Evolutionary conservation across 2,329 filamentous ascomycete genomes (phyloP), one percentile per base, ranked within the genome.

Genomic region (Penicillium sp.): DNA sequence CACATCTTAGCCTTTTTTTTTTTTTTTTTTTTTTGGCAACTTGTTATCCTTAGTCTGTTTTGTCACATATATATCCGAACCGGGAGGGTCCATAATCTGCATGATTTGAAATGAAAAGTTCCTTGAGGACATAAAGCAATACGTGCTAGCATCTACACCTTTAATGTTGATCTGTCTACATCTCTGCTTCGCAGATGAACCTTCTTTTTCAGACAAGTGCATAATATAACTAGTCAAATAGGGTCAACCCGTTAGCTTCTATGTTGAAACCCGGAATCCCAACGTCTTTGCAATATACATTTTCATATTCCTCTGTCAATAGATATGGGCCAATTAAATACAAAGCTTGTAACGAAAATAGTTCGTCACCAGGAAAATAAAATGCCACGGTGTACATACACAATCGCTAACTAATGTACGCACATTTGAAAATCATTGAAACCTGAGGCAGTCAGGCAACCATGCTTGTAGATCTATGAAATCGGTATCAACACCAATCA

Each of bases 381-480:
- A 26, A 40, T 24, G 53, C 48, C 53, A 51, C 45, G 18, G 51
- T 54, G 51, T 54, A 54, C 22, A 24, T 54, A 54, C 29, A 24
- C 38, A 31, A 29, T 55, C 24, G 46, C 24, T 31, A 44, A 32
- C 39, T 31, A 44, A 32, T 43, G 52, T 24, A 50, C 8, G 31
- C 24, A 53, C 42, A n/a, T 8, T 49, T 10, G 29, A 37, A 42
- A 50, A 32, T 14, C 0, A 32, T 26, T 13, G 40, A 50, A 35
- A 34, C 53, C 46, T 55, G 39, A 55, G 53, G 53, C 40, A 45
- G 1, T 8, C 2, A 22, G 14, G 7, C 40, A 20, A 20, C 4
- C 13, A 18, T 14, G 18, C 16, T 34, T 24, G 18, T 37, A 38
- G 40, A 50, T 49, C 45, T 42, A 48, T 48, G 51, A 32, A 6